Conservation (phyloP, 768 basidiomycete species). For the Suillus subaureus region DNA sequence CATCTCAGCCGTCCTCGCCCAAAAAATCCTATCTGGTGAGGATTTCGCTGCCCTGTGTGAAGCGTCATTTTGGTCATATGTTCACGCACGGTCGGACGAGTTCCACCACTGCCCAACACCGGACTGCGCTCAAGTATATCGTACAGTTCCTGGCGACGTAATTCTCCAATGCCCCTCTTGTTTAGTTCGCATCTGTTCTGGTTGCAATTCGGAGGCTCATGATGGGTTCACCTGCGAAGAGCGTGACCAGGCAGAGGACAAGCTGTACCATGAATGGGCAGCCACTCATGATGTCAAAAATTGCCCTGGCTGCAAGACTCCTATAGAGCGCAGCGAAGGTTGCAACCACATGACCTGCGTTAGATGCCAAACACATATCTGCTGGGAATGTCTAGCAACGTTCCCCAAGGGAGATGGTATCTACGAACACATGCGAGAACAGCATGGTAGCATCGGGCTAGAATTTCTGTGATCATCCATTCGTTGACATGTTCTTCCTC, state of each 20-base stretch:
- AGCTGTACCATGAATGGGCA: constrained; percentile 67
- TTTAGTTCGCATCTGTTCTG: constrained; percentile 65
- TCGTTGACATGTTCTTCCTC: constrained; percentile 10
- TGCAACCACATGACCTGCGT: constrained; percentile 87
- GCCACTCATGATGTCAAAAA: constrained; percentile 64
- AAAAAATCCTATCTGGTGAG: constrained; percentile 46
- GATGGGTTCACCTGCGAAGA: constrained; percentile 70
- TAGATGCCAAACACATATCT: constrained; percentile 74
- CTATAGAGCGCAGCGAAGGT: constrained; percentile 73
- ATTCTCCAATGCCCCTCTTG: constrained; percentile 74
- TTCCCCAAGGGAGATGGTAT: constrained; percentile 70
- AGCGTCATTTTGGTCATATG: constrained; percentile 62
- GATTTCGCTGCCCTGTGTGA: constrained; percentile 60
- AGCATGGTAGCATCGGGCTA: constrained; percentile 67
- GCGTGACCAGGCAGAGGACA: constrained; percentile 51
- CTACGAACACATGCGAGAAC: constrained; percentile 74
- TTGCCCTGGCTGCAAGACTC: constrained; percentile 71
- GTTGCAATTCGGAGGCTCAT: constrained; percentile 62
- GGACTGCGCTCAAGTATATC: constrained; percentile 77
- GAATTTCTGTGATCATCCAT: not conserved
- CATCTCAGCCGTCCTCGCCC: constrained; percentile 58
- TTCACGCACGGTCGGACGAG: constrained; percentile 60
- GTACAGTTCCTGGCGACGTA: constrained; percentile 48
- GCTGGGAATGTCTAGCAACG: constrained; percentile 77
- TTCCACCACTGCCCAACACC: constrained; percentile 80